phyloP scores from a whole-genome alignment of 768 basidiomycete genomes.

The Phlebiopsis gigantea region DNA sequence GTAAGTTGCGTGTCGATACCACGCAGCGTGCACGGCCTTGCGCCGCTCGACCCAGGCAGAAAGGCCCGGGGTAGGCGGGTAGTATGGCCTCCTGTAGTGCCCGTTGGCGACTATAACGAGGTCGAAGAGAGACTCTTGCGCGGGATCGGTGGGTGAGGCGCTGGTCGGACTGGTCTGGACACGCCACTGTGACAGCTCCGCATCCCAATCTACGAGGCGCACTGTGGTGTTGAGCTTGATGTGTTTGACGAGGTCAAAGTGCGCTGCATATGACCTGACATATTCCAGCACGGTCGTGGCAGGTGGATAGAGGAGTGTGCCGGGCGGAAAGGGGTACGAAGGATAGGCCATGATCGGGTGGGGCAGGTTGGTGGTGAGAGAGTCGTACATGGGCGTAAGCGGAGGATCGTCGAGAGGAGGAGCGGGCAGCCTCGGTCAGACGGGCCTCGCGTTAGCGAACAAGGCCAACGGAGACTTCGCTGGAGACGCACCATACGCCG shows the following conservation, averaged over 20 bases:
- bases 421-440: conserved; percentile 44
- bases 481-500: conserved; percentile 61
- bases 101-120: conserved; percentile 71
- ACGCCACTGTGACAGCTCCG: conserved; percentile 36
- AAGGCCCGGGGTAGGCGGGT: conserved; percentile 58
- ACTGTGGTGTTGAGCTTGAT: conserved; percentile 62
- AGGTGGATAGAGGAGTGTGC: conserved; percentile 63
- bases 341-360: conserved; percentile 72
- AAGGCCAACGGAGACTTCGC: neutral
- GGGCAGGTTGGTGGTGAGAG: conserved; percentile 74
- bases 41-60: conserved; percentile 46
- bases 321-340: conserved; percentile 61
- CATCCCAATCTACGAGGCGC: conserved; percentile 35
- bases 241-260: conserved; percentile 54
- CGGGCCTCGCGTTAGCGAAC: neutral
- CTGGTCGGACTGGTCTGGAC: conserved; percentile 26
- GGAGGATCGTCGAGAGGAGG: conserved; percentile 47
- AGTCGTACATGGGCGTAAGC: conserved; percentile 69
- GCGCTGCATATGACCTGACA: conserved; percentile 56
- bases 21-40: conserved; percentile 60
- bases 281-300: conserved; percentile 64
- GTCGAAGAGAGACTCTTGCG: conserved; percentile 41
- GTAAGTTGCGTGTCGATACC: conserved; percentile 44
- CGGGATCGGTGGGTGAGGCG: neutral
- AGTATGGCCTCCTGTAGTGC: conserved; percentile 59